Evolutionary conservation across 345 rosid species (phyloP), one percentile per base, ranked within the genome.

Genomic region (Eucalyptus regnans): DNA sequence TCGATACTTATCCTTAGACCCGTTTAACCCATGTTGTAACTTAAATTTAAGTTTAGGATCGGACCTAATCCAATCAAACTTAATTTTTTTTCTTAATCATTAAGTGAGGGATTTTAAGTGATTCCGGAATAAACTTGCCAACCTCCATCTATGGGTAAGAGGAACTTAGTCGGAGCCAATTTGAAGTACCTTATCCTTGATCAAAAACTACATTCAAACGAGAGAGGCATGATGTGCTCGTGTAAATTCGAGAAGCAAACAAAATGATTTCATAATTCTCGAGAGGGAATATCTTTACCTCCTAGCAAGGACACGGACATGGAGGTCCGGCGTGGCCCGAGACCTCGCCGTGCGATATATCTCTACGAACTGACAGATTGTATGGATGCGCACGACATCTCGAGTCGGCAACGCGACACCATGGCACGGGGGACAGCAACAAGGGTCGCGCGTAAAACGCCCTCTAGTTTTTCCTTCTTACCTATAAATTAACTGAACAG

Each of bases 11-110:
- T 0, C 3, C 3, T 1, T 37, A 18, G 1, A 37, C 37, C 25
- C 0, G 0, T 37, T 18, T 71, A 18, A 71, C 44, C 0, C 1
- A 1, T 5, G 2, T 5, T 5, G 10, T 52, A 18, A 52, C 25
- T 0, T 9, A 20, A 18, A 52, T 52, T 52, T 52, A 52, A 3
- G 1, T 52, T 52, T 5, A 5, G 5, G 41, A 41, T 41, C 49
- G 0, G 3, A 52, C 4, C 58, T 52, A 52, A 52, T 52, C 25
- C 10, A 18, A 1, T 52, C 58, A 52, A 52, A 52, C 10, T 0
- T 52, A 1, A 52, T 3, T 18, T 52, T 1, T 71, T 18, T 33
- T 71, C 7, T 71, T 33, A 71, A 76, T 41, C 8, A 11, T 76
- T 64, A 64, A n/a, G 68, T 13, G 3, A 62, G 20, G 18, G 10